Base-by-base conservation (phyloP, 306 rosid species). In the Prunus kanzakura region DNA sequence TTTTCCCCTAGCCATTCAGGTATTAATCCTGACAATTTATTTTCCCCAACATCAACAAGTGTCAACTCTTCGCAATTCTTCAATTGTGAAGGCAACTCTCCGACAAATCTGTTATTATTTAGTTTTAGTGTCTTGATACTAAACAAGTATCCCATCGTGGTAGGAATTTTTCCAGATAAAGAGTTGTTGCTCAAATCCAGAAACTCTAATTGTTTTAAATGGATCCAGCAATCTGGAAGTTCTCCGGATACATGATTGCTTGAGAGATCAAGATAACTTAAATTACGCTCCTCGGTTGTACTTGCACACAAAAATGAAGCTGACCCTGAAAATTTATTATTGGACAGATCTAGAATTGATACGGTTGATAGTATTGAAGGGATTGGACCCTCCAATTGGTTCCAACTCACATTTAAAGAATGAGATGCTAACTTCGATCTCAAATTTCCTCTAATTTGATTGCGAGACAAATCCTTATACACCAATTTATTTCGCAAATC, bases 1-100 rank as follows among this genome's bases (percentile, higher is more conserved):
- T 30, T 43, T 0, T 49, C 46, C 25, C 82, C 79, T 38, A 72
- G 2, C 75, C 78, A 82, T 3, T 8, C 12, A 0, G 85, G 85
- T n/a, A 72, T 0, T 0, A 1, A 1, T 14, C 76, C 68, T 0
- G 25, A 58, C 2, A 77, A 25, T 3, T 67, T 45, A 23, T 77
- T 82, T 5, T 7, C 7, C 6, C 15, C 67, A 47, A 52, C 43
- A 19, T 75, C 61, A 35, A 80, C 0, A 16, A 54, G 3, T 3
- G 0, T 5, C 0, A 82, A 46, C 6, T 4, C 0, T 1, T 1
- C 6, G 20, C 76, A 82, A 1, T 77, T 82, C 6, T 29, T 67
- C 30, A 77, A 6, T n/a, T 79, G 10, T 1, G 0, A 1, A 5
- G 79, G 73, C 15, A 82, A 9, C 4, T 68, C 67, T 9, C 69